Base-by-base conservation (phyloP, 1,284 basidiomycete genomes). In the Vanrija humicola region DNA sequence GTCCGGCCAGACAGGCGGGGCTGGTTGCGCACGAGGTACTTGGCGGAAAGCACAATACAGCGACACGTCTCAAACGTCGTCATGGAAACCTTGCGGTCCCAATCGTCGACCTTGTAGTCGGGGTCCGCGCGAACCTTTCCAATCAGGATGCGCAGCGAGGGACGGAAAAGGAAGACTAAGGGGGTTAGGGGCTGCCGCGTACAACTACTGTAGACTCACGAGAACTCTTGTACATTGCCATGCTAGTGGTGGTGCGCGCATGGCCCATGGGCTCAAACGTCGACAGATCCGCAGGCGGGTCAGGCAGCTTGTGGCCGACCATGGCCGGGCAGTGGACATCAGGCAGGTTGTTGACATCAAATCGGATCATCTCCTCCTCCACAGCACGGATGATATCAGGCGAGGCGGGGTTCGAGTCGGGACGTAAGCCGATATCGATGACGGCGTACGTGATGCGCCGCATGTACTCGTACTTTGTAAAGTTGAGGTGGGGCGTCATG, bases 191-290 rank as follows among this genome's bases (percentile, higher is more conserved):
- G 5, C 19, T 14, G 23, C 28, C 43, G 1, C 6, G 1, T 15
- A 26, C 6, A 5, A 29, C 21, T 23, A 2, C 21, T n/a, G n/a
- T 7, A 66, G 21, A 23, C 66, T 59, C 51, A 69, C 67, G 43
- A 59, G 65, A 62, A 18, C 64, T 65, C 59, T 73, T 73, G 59
- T 63, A 73, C 47, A 72, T 67, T 42, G 65, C 65, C 65, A 72
- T 62, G 53, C 58, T 67, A 12, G 60, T 66, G 21, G 68, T 64
- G 7, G 59, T 62, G 9, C 42, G 56, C 21, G 61, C 54, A 25
- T 68, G 34, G 5, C 23, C 52, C n/a, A 28, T 21, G 15, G 55
- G 56, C n/a, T 58, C 56, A 16, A 54, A 5, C 12, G 52, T 19
- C 12, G 29, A 44, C 21, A 52, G 29, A n/a, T 48, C 52, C 6